phyloP scores from a whole-genome alignment of 495 filamentous ascomycete species.

The Daldinia caldariorum region DNA sequence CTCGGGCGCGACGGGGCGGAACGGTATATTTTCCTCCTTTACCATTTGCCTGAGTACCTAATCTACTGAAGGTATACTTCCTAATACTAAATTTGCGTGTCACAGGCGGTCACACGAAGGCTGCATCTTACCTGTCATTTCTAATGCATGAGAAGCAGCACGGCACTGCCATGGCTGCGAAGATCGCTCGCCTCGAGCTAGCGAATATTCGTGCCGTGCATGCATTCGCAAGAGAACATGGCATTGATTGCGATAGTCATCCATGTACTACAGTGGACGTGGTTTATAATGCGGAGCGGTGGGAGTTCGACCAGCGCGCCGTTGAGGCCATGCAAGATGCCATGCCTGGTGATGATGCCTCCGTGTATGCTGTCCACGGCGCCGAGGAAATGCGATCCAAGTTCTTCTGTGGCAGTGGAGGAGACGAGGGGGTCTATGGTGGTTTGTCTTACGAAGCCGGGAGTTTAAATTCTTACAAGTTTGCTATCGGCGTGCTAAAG shows the following conservation, averaged over 20 bases:
- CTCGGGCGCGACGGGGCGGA: conserved; percentile 69
- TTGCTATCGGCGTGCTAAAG: conserved; percentile 68
- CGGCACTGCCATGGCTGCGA: conserved; percentile 56
- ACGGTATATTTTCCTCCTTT: conserved; percentile 52
- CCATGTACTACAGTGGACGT: conserved; percentile 67
- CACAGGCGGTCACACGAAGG: conserved; percentile 71
- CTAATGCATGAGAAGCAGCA: conserved; percentile 52
- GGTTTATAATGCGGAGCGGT: conserved; percentile 62
- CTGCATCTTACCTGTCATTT: conserved; percentile 67
- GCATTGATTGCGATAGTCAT: conserved; percentile 61
- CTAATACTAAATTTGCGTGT: not conserved
- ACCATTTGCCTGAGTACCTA: not conserved
- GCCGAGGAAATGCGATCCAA: conserved; percentile 57
- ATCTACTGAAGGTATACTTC: not conserved
- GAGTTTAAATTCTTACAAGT: conserved; percentile 71
- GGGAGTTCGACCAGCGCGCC: conserved; percentile 52
- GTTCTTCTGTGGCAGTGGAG: conserved; percentile 56
- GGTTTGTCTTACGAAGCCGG: conserved; percentile 69
- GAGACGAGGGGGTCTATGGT: conserved; percentile 55
- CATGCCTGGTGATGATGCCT: conserved; percentile 57
- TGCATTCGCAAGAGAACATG: conserved; percentile 60
- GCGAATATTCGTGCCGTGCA: conserved; percentile 66
- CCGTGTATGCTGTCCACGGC: conserved; percentile 57
- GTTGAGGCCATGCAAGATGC: conserved; percentile 58
- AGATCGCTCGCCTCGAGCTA: conserved; percentile 66